Percentiles rank a stretch among this genome's conserved stretches.
phyloP scores from a whole-genome alignment of 306 rosid species.

The Ziziphus jujuba region DNA sequence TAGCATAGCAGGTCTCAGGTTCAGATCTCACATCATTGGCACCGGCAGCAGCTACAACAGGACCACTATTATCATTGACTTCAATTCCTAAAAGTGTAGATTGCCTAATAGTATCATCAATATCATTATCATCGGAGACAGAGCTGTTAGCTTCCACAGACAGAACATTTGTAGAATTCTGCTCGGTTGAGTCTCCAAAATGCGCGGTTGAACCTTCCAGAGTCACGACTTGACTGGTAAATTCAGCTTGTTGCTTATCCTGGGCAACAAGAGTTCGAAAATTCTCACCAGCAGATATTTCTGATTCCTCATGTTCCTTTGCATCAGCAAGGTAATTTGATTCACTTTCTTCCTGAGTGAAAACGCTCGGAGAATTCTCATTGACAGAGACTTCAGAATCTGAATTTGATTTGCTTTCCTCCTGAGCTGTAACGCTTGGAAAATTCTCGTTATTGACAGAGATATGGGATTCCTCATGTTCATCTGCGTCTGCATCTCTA shows the following conservation, averaged over 20 bases:
- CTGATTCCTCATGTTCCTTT: conserved; percentile 10
- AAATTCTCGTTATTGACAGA: neutral
- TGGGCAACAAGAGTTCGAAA: conserved; percentile 23
- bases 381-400: neutral
- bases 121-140: conserved; percentile 9
- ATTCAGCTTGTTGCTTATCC: conserved; percentile 14
- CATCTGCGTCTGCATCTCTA: neutral
- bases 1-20: conserved; percentile 7
- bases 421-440: neutral
- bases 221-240: conserved; percentile 13
- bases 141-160: neutral
- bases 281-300: neutral
- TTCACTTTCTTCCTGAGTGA: conserved; percentile 2
- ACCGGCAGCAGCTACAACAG: neutral
- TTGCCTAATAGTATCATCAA: neutral
- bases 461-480: neutral
- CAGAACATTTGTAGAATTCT: conserved; percentile 1
- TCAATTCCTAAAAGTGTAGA: neutral
- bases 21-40: conserved; percentile 20
- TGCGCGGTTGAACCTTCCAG: conserved; percentile 22
- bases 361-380: neutral
- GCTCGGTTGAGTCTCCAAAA: conserved; percentile 22
- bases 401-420: neutral
- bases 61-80: conserved; percentile 15
- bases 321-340: conserved; percentile 7